Base-by-base conservation (phyloP, 2,329 filamentous ascomycete species). In the Lithohypha guttulata region DNA sequence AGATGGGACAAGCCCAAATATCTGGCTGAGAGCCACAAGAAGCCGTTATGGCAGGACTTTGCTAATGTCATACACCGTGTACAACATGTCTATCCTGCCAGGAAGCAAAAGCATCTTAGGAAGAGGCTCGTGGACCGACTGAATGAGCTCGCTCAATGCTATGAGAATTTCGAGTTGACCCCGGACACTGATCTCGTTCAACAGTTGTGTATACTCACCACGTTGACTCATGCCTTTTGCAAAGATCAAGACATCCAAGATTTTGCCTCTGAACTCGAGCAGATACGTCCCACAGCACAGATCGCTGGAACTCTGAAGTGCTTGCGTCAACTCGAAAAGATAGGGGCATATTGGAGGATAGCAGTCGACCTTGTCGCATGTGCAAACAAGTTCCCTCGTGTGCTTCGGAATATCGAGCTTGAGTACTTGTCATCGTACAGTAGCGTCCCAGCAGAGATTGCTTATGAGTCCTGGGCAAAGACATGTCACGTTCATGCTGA, bases 401-500 rank as follows among this genome's bases (percentile, higher is more conserved):
- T 42, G 9, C 41, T 43, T 21, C 29, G 36, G 3, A 37, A 30
- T 14, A 43, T 48, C 15, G 35, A 32, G 22, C 14, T 44, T 21
- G 21, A 34, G 10, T 48, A 42, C 20, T 4, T 42, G 14, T 14
- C 28, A 17, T 38, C 45, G 4, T 48, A 46, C 21, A 20, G 11
- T 9, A 35, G 36, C 14, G 32, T 27, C 11, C 13, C 11, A 25
- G 46, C 33, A 7, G 18, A 28, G 6, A 28, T 43, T 21, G 39
- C 41, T 18, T 32, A 40, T 23, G 35, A 37, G 26, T 37, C 38
- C 1, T 39, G 41, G 37, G 40, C 28, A 19, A 42, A 41, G 11
- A 11, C 30, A 2, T 46, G 41, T 20, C 41, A 45, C 15, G 48
- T 52, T 6, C 47, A 52, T 39, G 50, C 50, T 27, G 50, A 52